phyloP scores from a whole-genome alignment of 2,329 filamentous ascomycete genomes.

The Aureobasidium melanogenum region DNA sequence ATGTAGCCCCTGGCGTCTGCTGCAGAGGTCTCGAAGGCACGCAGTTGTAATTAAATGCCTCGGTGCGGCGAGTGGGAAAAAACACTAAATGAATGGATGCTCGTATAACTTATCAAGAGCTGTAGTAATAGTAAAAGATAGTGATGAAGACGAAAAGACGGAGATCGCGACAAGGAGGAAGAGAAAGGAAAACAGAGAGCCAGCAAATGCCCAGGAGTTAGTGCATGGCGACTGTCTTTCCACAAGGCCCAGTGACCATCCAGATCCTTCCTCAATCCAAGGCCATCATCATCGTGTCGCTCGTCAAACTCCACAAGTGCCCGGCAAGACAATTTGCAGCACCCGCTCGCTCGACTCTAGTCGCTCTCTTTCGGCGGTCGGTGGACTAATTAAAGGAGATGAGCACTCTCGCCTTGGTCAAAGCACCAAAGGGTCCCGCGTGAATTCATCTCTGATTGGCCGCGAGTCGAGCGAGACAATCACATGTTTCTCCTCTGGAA shows the following conservation, averaged over 20 bases:
- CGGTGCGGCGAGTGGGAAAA: background rate
- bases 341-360: background rate
- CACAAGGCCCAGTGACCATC: background rate
- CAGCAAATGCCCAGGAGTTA: background rate
- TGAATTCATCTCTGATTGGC: background rate
- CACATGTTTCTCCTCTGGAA: background rate
- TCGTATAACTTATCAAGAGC: background rate
- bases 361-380: background rate
- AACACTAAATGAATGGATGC: slow-evolving; percentile 9
- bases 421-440: background rate
- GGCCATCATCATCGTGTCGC: background rate
- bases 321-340: slow-evolving; percentile 1
- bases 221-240: background rate
- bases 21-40: slow-evolving; percentile 8
- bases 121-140: background rate
- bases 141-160: background rate
- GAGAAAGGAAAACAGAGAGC: background rate
- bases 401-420: background rate
- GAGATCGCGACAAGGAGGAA: background rate
- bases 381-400: slow-evolving; percentile 1
- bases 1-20: slow-evolving; percentile 5
- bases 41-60: slow-evolving; percentile 8
- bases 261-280: slow-evolving; percentile 2
- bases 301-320: background rate
- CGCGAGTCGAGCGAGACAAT: background rate